Percentiles rank a stretch among this genome's conserved stretches.
These are phyloP conservation scores for Tirmania nivea DNA, from an alignment of 495 filamentous ascomycete genomes.

Conservation along the genomic window DNA sequence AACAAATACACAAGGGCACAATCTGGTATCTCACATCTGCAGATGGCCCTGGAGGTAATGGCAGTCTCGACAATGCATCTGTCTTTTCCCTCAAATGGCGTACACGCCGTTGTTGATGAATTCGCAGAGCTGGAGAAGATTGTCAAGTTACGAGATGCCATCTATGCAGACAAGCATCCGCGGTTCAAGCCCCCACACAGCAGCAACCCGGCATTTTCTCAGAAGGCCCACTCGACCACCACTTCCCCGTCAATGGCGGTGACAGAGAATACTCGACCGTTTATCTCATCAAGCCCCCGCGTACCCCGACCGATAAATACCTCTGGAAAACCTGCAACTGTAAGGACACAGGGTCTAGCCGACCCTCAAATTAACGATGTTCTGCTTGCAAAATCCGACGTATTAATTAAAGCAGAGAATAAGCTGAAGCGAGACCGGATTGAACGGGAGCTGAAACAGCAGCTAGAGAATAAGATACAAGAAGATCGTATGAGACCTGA, in stretches of 20 bases:
- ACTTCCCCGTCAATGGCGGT: constrained; percentile 2
- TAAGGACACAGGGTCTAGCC: constrained; percentile 15
- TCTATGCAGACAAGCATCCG: constrained; percentile 53
- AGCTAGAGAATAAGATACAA: constrained; percentile 10
- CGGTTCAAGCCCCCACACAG: constrained; percentile 42
- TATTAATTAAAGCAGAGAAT: constrained; percentile 60
- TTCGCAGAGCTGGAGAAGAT: constrained; percentile 48
- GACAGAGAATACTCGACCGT: not conserved
- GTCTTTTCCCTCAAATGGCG: not conserved
- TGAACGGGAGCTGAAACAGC: constrained; percentile 39
- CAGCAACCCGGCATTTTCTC: constrained; percentile 20
- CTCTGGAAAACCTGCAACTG: constrained; percentile 21
- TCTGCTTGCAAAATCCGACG: constrained; percentile 63
- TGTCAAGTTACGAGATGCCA: constrained; percentile 48
- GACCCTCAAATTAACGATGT: constrained; percentile 49
- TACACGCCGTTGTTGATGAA: constrained; percentile 8
- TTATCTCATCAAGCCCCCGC: constrained; percentile 4
- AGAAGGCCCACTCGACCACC: constrained; percentile 17
- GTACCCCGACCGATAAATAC: constrained; percentile 13
- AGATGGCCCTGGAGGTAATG: not conserved
- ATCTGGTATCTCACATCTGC: not conserved
- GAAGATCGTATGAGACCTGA: not conserved
- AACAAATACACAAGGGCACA: not conserved
- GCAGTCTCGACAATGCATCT: not conserved
- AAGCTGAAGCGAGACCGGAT: constrained; percentile 58